These are phyloP conservation scores for Eucalyptus brandiana DNA, from an alignment of 345 rosid genomes.

Conservation along the genomic window DNA sequence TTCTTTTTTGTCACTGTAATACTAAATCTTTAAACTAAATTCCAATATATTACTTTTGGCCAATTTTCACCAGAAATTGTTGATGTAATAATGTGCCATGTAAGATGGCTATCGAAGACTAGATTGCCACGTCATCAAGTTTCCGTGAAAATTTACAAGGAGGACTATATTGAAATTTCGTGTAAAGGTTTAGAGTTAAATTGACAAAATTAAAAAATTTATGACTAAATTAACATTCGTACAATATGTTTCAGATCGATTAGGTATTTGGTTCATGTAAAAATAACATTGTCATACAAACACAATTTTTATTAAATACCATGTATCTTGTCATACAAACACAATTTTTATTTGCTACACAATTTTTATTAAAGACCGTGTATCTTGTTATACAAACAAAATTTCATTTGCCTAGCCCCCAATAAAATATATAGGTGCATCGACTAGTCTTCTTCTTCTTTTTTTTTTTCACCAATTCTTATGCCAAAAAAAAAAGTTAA, in stretches of 20 bases:
- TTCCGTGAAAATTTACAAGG: fast-evolving
- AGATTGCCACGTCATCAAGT: not conserved
- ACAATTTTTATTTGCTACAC: not conserved
- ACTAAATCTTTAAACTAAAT: not conserved
- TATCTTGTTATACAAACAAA: no score
- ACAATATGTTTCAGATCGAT: not conserved
- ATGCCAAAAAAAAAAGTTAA: not conserved
- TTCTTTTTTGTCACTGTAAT: not conserved
- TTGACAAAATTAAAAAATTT: not conserved
- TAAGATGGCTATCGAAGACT: not conserved
- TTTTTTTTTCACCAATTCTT: not conserved
- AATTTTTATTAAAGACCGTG: no score
- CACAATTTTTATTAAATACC: not conserved
- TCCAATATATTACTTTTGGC: fast-evolving
- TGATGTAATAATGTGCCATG: not conserved
- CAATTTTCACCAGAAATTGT: not conserved
- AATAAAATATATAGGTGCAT: not conserved
- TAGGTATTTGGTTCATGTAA: not conserved
- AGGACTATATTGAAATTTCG: not conserved
- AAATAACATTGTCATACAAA: not conserved
- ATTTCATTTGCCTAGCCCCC: not conserved
- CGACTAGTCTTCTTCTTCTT: not conserved
- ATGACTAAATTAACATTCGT: not conserved
- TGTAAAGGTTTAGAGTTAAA: not conserved
- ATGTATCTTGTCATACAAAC: not conserved